These are phyloP conservation scores for Bigelowiella natans DNA, from an alignment of 78 protist species.

Conservation along the genomic window DNA sequence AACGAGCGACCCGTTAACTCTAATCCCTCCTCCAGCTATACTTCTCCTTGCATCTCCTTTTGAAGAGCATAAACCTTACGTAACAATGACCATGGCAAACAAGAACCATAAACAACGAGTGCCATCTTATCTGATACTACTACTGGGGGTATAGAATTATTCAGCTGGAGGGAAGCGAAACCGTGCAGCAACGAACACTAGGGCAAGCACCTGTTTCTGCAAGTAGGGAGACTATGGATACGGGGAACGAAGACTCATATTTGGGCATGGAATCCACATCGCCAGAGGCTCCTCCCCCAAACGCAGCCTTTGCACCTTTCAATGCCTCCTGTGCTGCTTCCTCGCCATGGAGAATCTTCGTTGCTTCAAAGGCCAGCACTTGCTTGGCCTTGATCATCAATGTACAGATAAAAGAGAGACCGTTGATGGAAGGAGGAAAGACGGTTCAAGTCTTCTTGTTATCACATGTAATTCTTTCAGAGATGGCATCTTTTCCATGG, in stretches of 20 bases:
- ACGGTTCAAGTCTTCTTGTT: no score
- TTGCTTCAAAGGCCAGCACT: neutral
- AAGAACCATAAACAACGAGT: no score
- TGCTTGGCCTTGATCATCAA: neutral
- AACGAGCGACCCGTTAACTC: no score
- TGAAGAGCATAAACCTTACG: neutral
- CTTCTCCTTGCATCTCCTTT: neutral
- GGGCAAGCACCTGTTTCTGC: neutral
- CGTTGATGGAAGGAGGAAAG: no score
- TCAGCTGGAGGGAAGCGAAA: no score
- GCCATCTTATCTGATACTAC: no score
- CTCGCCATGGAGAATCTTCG: neutral
- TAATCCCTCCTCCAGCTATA: neutral
- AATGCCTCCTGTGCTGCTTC: neutral
- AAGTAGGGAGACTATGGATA: neutral
- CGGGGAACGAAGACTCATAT: neutral
- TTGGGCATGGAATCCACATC: neutral
- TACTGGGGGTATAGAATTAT: no score
- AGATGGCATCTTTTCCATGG: no score
- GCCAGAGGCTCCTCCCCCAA: neutral
- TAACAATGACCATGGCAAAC: no score
- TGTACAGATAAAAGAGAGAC: no score
- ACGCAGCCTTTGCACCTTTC: neutral
- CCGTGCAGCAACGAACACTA: no score
- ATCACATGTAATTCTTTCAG: no score